Percentiles rank a stretch among this genome's conserved stretches.
Evolutionary conservation across 1,139 yeast species (phyloP).

Genomic region (Debaryomyces singareniensis): DNA sequence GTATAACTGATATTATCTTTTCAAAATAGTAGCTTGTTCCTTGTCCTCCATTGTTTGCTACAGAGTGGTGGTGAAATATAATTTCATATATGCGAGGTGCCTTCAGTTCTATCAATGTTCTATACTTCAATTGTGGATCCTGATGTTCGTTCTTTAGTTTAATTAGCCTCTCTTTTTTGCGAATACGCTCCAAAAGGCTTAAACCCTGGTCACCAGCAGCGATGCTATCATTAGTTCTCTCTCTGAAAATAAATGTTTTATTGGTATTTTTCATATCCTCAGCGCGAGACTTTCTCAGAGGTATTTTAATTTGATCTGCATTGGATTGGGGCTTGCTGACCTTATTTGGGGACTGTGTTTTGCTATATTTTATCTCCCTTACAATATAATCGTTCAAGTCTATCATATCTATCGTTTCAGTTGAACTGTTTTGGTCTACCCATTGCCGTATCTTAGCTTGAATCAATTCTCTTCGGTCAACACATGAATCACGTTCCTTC

Average conservation of each 20-base stretch:
- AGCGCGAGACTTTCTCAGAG: constrained; percentile 13
- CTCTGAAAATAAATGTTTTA: constrained; percentile 25
- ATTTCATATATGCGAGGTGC: constrained; percentile 31
- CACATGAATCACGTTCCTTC: not conserved
- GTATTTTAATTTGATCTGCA: constrained; percentile 4
- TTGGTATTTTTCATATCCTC: constrained; percentile 22
- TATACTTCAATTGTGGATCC: constrained; percentile 31
- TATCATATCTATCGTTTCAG: constrained; percentile 3
- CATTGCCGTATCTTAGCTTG: constrained; percentile 20
- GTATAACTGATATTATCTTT: constrained; percentile 20
- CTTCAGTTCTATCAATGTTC: constrained; percentile 35
- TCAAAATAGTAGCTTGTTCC: constrained; percentile 18
- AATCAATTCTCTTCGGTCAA: not conserved
- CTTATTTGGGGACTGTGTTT: not conserved
- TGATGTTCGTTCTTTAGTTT: constrained; percentile 8
- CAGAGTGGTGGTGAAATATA: constrained; percentile 23
- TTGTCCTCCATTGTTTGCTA: constrained; percentile 4
- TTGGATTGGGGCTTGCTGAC: constrained; percentile 9
- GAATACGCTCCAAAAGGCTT: constrained; percentile 37
- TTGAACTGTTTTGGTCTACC: constrained; percentile 32
- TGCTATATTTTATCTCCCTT: not conserved
- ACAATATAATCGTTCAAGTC: constrained; percentile 1
- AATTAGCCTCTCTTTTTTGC: constrained; percentile 23
- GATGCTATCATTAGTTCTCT: constrained; percentile 16
- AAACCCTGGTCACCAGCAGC: constrained; percentile 22